A percentile compares a stretch with the other conserved stretches of the same genome.
Conservation (phyloP, 108 stramenopile genomes). For the Hondaea fermentalgiana region DNA sequence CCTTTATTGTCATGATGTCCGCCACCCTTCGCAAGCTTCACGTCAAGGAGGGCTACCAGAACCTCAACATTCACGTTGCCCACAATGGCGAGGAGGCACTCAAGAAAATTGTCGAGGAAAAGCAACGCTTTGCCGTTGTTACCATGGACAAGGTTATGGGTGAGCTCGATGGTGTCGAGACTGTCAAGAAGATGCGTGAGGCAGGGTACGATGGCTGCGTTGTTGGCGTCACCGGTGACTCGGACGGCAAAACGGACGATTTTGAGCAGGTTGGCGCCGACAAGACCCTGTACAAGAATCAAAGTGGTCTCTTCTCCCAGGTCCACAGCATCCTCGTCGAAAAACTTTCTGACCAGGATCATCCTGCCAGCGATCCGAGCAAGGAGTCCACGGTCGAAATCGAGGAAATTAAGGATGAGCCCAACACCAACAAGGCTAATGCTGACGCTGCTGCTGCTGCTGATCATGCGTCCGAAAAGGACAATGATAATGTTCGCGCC, state of each 20-base stretch:
- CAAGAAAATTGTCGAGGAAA: neutral
- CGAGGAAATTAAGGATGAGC: neutral
- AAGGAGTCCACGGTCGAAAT: neutral
- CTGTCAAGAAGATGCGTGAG: neutral
- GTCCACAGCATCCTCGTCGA: neutral
- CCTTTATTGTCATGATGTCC: neutral
- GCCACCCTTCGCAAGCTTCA: neutral
- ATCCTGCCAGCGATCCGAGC: neutral
- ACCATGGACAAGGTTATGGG: constrained; percentile 17
- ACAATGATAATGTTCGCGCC: neutral
- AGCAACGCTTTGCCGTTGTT: neutral
- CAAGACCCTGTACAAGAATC: neutral
- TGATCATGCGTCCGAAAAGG: neutral
- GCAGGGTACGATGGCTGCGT: constrained; percentile 11
- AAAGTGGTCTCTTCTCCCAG: neutral
- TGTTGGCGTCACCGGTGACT: neutral
- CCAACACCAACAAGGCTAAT: neutral
- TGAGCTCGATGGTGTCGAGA: neutral
- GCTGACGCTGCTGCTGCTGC: neutral
- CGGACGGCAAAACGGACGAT: neutral
- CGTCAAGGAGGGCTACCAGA: neutral
- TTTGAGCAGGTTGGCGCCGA: neutral
- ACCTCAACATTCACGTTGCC: constrained; percentile 5
- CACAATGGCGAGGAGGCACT: constrained; percentile 3
- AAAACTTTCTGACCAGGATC: neutral